These are phyloP conservation scores for Scolecobasidium constrictum DNA, from an alignment of 2,329 filamentous ascomycete species.

Conservation along the genomic window DNA sequence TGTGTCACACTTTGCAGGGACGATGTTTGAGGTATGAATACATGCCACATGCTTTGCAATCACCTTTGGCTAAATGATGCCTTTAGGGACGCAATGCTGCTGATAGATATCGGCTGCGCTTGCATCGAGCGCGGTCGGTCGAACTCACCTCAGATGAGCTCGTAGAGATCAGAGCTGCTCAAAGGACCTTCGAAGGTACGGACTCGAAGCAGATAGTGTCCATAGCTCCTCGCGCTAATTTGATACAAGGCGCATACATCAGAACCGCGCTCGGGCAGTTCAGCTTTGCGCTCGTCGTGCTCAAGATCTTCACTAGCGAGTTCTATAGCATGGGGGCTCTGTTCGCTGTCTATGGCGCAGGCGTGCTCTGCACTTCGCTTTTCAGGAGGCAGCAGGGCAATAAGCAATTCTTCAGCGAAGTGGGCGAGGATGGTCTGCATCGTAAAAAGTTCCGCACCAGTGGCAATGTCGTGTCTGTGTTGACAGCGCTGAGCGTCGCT, in stretches of 20 bases:
- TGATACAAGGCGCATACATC: conserved; percentile 62
- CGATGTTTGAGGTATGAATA: no score
- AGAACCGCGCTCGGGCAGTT: conserved; percentile 91
- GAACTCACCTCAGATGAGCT: conserved; percentile 75
- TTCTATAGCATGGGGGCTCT: conserved; percentile 97
- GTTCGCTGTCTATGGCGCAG: conserved; percentile 83
- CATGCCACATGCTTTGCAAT: no score
- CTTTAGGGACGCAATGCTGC: conserved; percentile 51
- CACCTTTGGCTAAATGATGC: no score
- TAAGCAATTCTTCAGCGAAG: conserved; percentile 72
- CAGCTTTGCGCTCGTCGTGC: conserved; percentile 84
- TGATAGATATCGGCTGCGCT: conserved; percentile 65
- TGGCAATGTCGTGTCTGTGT: conserved; percentile 52
- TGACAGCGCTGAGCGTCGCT: conserved; percentile 51
- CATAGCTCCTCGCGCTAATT: background rate
- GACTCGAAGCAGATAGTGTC: background rate
- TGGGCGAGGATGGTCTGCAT: conserved; percentile 48
- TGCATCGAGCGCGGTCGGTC: conserved; percentile 75
- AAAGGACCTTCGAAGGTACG: conserved; percentile 81
- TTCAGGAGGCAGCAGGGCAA: conserved; percentile 89
- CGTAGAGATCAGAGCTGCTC: conserved; percentile 86
- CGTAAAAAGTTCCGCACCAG: conserved; percentile 54
- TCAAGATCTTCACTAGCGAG: conserved; percentile 93
- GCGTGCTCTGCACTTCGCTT: conserved; percentile 69
- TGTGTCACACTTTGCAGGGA: no score